These are phyloP conservation scores for Debaryomycetaceae sp. DNA, from an alignment of 1,139 yeast genomes.

Conservation along the genomic window DNA sequence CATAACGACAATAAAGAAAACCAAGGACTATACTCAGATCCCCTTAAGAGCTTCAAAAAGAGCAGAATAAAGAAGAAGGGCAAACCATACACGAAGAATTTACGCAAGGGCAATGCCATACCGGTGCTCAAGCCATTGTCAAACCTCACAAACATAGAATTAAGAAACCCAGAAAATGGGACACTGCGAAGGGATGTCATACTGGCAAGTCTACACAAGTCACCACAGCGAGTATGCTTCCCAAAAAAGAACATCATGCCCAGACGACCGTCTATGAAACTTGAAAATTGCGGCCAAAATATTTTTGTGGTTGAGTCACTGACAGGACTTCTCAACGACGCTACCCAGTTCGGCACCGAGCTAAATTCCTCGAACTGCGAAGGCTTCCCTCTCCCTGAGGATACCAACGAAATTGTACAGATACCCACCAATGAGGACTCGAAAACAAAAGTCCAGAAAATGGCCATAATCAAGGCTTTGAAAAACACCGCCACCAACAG, in stretches of 20 bases:
- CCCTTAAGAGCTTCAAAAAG: constrained; percentile 20
- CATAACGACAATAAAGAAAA: constrained; percentile 35
- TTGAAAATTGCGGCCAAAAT: constrained; percentile 20
- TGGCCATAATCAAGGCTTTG: constrained; percentile 56
- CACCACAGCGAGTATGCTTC: constrained; percentile 39
- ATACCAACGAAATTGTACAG: constrained; percentile 57
- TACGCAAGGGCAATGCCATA: constrained; percentile 16
- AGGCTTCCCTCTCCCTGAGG: constrained; percentile 63
- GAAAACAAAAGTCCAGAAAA: constrained; percentile 25
- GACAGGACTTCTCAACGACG: constrained; percentile 64
- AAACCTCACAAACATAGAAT: constrained; percentile 18
- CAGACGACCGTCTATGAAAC: constrained; percentile 39
- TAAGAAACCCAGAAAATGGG: constrained; percentile 6
- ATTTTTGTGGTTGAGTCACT: constrained; percentile 65
- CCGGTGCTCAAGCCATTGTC: constrained; percentile 31
- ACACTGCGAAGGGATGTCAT: not conserved
- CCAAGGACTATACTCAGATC: constrained; percentile 23
- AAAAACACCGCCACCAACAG: constrained; percentile 15
- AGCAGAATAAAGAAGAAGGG: constrained; percentile 21
- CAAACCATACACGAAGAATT: constrained; percentile 19
- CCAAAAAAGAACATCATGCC: constrained; percentile 33
- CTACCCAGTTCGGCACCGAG: constrained; percentile 75
- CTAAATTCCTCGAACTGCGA: constrained; percentile 57
- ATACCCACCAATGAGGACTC: constrained; percentile 55
- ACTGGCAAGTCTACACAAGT: constrained; percentile 5